Conservation (phyloP, 2,329 filamentous ascomycete genomes). For the Alternaria hordeiaustralica region DNA sequence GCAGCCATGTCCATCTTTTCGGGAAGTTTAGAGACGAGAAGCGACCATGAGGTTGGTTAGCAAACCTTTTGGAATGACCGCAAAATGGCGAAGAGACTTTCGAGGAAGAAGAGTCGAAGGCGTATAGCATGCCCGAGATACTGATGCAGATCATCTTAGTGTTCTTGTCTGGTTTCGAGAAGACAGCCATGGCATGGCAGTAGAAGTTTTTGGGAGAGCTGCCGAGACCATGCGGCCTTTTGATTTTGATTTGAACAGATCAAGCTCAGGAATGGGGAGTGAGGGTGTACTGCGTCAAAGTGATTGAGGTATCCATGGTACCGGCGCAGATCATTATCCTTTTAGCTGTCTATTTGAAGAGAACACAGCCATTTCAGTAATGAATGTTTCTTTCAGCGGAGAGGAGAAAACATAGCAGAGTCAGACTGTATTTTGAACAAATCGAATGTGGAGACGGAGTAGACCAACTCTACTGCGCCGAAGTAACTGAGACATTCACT, state of each 20-base stretch:
- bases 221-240: neutral
- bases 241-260: neutral
- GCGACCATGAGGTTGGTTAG: too few species aligned
- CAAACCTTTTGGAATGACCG: neutral
- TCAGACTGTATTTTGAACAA: too few species aligned
- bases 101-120: neutral
- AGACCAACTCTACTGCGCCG: neutral
- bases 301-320: neutral
- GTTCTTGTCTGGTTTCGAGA: neutral
- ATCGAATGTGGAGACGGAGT: neutral
- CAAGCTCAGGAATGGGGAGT: neutral
- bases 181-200: neutral
- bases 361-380: neutral
- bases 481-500: neutral
- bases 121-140: neutral
- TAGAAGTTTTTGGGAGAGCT: neutral
- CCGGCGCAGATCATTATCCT: neutral
- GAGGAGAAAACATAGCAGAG: neutral
- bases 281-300: neutral
- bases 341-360: neutral
- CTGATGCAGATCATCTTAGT: neutral
- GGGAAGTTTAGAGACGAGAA: too few species aligned
- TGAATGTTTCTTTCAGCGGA: neutral
- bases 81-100: neutral
- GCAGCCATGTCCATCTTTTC: too few species aligned